Base-by-base conservation (phyloP, 768 basidiomycete genomes). In the Holtermanniella nyarrowii region DNA sequence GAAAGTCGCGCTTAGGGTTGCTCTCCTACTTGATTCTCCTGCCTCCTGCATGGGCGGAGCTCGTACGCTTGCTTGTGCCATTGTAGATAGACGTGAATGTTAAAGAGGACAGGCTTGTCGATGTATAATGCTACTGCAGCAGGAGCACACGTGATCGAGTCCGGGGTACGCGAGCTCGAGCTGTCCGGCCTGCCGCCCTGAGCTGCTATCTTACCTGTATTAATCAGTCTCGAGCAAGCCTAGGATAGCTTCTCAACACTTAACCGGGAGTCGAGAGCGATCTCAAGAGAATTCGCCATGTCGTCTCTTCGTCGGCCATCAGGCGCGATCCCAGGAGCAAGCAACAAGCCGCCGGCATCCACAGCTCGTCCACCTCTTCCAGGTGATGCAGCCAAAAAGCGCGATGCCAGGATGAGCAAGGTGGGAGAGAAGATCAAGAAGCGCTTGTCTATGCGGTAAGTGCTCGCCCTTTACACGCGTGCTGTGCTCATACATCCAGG, bases 401-500 rank as follows among this genome's bases (percentile, higher is more conserved):
- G 56, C 24, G 56, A 62, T 52, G 65, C 62, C 18, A 73, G 77
- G 43, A 77, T 77, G 61, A 75, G 77, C 25, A 72, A 75, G 11
- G 77, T 80, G 20, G 78, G 89, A 70, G 91, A 91, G 78, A 88
- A 86, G 75, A 89, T 95, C 73, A 89, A 88, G 79, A 88, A 88
- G 73, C 85, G 91, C 65, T 84, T 95, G 82, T 90, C 89, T 14
- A 86, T 84, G 79, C 82, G 90, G 68, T 95, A 86, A 79, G 87
- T 85, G 37, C 43, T 20, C 12, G 12, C 18, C 12, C 7, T 46
- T 45, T 5, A 16, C 20, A 14, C 23, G 25, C n/a, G 22, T 31
- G 18, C 41, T 4, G 49, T 84, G 84, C 0, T 74, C 10, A 78
- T n/a, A 85, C 84, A 4, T 82, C 23, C 46, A 80, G 2, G 77